Evolutionary conservation across 169 alveolate genomes (phyloP).

Genomic region (Plasmodium gonderi): DNA sequence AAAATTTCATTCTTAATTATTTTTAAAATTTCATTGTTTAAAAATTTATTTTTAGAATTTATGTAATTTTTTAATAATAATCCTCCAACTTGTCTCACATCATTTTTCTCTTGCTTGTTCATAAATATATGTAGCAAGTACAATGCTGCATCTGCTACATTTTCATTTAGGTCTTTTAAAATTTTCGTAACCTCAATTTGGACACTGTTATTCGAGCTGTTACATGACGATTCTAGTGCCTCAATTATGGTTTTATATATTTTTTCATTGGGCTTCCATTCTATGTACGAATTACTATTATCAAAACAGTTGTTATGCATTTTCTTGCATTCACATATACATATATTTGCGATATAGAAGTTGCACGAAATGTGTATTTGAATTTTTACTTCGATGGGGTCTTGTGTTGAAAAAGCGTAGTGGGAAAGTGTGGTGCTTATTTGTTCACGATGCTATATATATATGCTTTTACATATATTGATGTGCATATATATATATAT

Average conservation of each 20-base stretch:
- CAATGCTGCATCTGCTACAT: constrained; percentile 74
- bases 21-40: constrained; percentile 65
- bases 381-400: too few species aligned
- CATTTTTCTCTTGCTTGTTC: constrained; percentile 73
- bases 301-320: constrained; percentile 60
- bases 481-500: background rate
- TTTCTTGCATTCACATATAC: constrained; percentile 59
- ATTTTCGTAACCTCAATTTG: constrained; percentile 67
- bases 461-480: constrained; percentile 1
- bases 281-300: constrained; percentile 52
- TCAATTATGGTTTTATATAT: constrained; percentile 50
- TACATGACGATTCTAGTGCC: constrained; percentile 43
- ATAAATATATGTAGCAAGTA: constrained; percentile 58
- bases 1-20: constrained; percentile 66
- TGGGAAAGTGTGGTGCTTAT: background rate
- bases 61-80: constrained; percentile 80
- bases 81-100: constrained; percentile 88
- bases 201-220: constrained; percentile 56
- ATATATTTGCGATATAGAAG: background rate
- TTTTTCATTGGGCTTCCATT: constrained; percentile 73
- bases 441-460: background rate
- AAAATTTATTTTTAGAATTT: constrained; percentile 74
- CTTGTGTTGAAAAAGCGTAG: too few species aligned
- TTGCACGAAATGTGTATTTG: too few species aligned
- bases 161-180: constrained; percentile 66